Base-by-base conservation (phyloP, 2,329 filamentous ascomycete species). In the Claviceps arundinis region DNA sequence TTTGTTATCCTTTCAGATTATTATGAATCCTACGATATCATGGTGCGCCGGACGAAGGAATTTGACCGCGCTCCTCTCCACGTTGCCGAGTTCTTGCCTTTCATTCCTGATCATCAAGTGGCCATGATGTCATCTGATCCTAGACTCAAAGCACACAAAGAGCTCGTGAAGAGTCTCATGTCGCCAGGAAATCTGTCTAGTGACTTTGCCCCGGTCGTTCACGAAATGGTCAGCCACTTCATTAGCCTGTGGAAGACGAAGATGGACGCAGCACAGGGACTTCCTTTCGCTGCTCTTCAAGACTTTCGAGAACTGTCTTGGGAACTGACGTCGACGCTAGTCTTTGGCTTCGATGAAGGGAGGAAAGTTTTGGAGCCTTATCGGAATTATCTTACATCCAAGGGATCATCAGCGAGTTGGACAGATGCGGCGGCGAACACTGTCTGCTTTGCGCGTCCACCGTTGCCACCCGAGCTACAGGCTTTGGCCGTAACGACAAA, bases 221-320 rank as follows among this genome's bases (percentile, higher is more conserved):
- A 68, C 41, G 49, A 57, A 7, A 68, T 63, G 38, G 58, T 59
- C 7, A 52, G 53, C 8, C 53, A 55, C 9, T 56, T 68, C 9
- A 46, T 69, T 8, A 57, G 62, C 9, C 56, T 70, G 8, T 68
- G 66, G 66, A 48, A 50, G 9, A 37, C 58, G 6, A 69, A 70
- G 51, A 48, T 54, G 2, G 22, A 50, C 1, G 2, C 63, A 0
- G 58, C 62, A 8, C 48, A 55, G 0, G 61, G 62, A 4, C 47
- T 57, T 1, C 64, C 64, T 1, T 70, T 70, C 37, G 55, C 60
- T 2, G 60, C 60, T 1, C 48, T 53, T 0, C 43, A 56, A 14
- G 66, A 70, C 43, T 58, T 70, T 1, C 57, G 60, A 17, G 57
- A 64, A 19, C 54, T 59, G 0, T 55, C 61, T 0, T 56, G 67